Evolutionary conservation across 768 basidiomycete genomes (phyloP), one percentile per base, ranked within the genome.

Genomic region (Suillus alpinus): DNA sequence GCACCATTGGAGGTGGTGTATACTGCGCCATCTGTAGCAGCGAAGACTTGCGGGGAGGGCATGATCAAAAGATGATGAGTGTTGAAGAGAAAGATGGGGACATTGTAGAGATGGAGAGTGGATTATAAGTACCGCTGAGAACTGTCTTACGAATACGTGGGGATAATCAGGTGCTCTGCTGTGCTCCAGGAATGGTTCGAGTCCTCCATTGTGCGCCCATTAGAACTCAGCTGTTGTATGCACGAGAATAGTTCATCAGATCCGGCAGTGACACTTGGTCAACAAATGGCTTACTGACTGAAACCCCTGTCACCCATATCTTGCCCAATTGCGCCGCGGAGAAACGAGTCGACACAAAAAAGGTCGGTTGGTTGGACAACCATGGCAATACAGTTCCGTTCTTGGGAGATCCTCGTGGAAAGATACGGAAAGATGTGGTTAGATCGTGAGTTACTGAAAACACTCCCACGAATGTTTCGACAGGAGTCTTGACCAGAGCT

Each of bases 1-100:
- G 86, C 88, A 67, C 94, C 94, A 68, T 85, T 92, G 57, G 91
- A 93, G 58, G 92, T 91, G 67, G 92, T 95, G 83, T 94, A 95
- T 59, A 81, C 67, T 20, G 86, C 84, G 63, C 78, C 77, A 75
- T 88, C 86, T 64, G 79, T 81, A 44, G 68, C 67, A 39, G 77
- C 73, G 69, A 81, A 76, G 51, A 88, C 83, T 72, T 86, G 81
- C 60, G 82, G 65, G 63, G 89, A 83, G 66, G 90, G 83, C 90
- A 92, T 92, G n/a, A 47, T 61, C 10, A 31, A 32, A n/a, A 40
- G 31, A 41, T 7, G 63, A 58, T 29, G 64, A 40, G 43, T 63
- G 32, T 52, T 18, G 10, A 37, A 57, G 34, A 51, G 20, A 26
- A 29, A 4, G 52, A 36, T 14, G 53, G 37, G 18, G 41, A n/a